phyloP scores from a whole-genome alignment of 108 stramenopile genomes.

The Nannochloropsis granulata region DNA sequence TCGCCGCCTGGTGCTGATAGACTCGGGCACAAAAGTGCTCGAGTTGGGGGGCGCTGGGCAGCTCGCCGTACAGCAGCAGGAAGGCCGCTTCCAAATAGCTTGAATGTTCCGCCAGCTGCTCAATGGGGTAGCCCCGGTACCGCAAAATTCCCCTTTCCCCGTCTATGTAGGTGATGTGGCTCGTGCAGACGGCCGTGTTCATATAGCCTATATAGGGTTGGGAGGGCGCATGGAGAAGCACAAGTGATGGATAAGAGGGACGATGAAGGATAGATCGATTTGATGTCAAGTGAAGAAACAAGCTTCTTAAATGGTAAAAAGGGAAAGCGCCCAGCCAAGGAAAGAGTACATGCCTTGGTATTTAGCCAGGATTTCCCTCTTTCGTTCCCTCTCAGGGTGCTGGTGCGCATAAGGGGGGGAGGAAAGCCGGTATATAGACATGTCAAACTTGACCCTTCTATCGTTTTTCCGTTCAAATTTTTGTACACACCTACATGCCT shows the following conservation, averaged over 20 bases:
- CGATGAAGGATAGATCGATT: background rate
- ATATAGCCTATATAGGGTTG: background rate
- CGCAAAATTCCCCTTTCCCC: background rate
- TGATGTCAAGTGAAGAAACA: background rate
- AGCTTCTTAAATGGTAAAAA: background rate
- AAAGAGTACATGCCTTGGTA: no score
- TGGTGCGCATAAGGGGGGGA: no score
- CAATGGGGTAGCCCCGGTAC: background rate
- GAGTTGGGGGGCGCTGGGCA: background rate
- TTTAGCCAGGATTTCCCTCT: no score
- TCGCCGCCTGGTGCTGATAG: background rate
- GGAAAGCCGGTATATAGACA: no score
- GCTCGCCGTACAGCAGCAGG: background rate
- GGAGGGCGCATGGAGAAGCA: background rate
- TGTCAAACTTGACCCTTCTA: no score
- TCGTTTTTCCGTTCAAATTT: no score
- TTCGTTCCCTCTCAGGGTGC: no score
- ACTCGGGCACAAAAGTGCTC: background rate
- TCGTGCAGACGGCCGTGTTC: background rate
- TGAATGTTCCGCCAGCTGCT: background rate
- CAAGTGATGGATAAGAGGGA: background rate
- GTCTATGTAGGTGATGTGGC: conserved; percentile 4
- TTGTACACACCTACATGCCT: no score
- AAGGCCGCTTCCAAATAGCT: background rate
- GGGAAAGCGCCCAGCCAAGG: no score